phyloP scores from a whole-genome alignment of 148 eudicot genomes.

The Dianthus caryophyllus region DNA sequence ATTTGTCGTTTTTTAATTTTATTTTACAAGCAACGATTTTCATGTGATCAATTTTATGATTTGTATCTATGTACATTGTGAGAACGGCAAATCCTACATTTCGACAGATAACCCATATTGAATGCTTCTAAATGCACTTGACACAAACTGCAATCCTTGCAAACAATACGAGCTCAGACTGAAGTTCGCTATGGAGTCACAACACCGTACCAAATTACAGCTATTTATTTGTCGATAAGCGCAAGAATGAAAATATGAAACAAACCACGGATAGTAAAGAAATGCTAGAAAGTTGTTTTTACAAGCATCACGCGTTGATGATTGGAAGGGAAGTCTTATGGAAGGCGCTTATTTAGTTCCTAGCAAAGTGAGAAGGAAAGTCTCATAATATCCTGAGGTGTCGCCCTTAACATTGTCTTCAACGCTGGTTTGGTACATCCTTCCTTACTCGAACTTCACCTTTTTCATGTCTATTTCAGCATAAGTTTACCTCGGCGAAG shows the following conservation, averaged over 20 bases:
- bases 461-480: slow-evolving; percentile 79
- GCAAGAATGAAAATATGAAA: too few species aligned
- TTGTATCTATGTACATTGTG: too few species aligned
- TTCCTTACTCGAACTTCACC: slow-evolving; percentile 42
- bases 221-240: too few species aligned
- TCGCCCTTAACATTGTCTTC: slow-evolving; percentile 59
- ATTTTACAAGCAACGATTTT: not conserved
- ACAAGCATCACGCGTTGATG: not conserved
- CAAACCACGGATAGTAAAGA: not conserved
- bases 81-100: too few species aligned
- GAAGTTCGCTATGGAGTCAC: too few species aligned
- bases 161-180: too few species aligned
- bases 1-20: too few species aligned
- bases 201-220: too few species aligned
- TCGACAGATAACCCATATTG: too few species aligned
- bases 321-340: not conserved
- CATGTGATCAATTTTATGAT: not conserved
- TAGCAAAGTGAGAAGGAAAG: slow-evolving; percentile 60
- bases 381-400: slow-evolving; percentile 65
- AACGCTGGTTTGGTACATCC: slow-evolving; percentile 37
- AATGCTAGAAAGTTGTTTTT: not conserved
- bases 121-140: too few species aligned
- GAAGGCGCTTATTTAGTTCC: slow-evolving; percentile 30
- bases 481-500: slow-evolving; percentile 73
- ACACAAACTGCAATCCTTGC: not conserved